Conservation (phyloP, 164 flowering plant genomes). For the Echeveria elegans region DNA sequence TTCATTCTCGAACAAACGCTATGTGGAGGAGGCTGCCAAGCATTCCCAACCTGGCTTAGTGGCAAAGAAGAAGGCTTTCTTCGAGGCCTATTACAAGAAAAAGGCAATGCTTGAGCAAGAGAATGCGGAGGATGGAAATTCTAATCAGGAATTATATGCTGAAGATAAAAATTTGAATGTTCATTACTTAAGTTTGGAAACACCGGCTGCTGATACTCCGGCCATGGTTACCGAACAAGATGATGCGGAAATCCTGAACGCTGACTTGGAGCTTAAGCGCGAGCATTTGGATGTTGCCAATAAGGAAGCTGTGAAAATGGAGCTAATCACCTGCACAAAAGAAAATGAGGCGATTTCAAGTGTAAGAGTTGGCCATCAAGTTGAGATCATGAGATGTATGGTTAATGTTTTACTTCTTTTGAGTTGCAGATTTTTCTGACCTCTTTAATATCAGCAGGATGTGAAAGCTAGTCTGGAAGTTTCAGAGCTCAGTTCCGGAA, state of each 20-base stretch:
- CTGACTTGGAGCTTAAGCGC: background rate
- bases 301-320: background rate
- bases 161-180: background rate
- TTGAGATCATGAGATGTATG: background rate
- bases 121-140: background rate
- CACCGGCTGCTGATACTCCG: background rate
- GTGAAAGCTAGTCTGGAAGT: background rate
- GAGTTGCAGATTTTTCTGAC: background rate
- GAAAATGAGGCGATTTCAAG: background rate
- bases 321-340: background rate
- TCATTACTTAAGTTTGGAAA: background rate
- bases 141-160: background rate
- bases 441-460: background rate
- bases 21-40: slow-evolving; percentile 4
- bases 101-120: background rate
- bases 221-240: background rate
- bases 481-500: background rate
- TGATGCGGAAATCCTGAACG: background rate
- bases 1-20: background rate
- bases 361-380: background rate
- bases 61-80: background rate
- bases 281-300: background rate
- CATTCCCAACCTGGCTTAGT: background rate
- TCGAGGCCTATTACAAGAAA: slow-evolving; percentile 3
- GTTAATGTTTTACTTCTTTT: background rate